These are phyloP conservation scores for Diversispora epigaea DNA, from an alignment of 192 early-diverging fungal species.

Conservation along the genomic window DNA sequence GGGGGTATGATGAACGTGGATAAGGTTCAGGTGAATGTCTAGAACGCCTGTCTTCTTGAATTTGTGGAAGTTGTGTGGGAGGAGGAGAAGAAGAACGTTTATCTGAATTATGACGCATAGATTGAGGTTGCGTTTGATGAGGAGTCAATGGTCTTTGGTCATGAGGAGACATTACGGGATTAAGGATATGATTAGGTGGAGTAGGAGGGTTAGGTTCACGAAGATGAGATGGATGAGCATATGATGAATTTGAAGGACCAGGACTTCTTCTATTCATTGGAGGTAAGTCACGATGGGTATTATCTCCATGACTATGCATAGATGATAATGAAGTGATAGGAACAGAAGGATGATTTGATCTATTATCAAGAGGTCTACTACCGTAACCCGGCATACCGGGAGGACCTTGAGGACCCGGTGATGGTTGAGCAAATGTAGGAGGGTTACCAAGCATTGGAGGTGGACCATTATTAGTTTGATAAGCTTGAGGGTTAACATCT, in stretches of 20 bases:
- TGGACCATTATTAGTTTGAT: slow-evolving; percentile 18
- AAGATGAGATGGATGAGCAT: slow-evolving; percentile 14
- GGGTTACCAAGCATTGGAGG: slow-evolving; percentile 24
- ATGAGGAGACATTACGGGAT: slow-evolving; percentile 22
- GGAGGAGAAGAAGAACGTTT: slow-evolving; percentile 24
- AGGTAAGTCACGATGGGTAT: slow-evolving; percentile 21
- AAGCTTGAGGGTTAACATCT: slow-evolving; percentile 31
- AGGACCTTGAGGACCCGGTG: slow-evolving; percentile 29
- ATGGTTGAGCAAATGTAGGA: slow-evolving; percentile 20
- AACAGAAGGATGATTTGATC: not conserved
- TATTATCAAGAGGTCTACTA: slow-evolving; percentile 7
- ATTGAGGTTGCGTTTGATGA: slow-evolving; percentile 16
- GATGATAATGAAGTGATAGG: slow-evolving; percentile 1
- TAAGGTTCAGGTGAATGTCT: slow-evolving; percentile 23
- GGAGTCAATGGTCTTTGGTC: slow-evolving; percentile 3
- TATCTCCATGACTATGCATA: slow-evolving; percentile 1
- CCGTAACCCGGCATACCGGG: slow-evolving; percentile 22
- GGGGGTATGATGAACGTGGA: not conserved
- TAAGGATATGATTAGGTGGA: slow-evolving; percentile 19
- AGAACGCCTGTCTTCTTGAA: slow-evolving; percentile 10
- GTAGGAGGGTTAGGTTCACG: slow-evolving; percentile 7
- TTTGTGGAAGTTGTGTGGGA: slow-evolving; percentile 27
- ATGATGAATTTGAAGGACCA: not conserved
- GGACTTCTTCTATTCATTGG: slow-evolving; percentile 31
- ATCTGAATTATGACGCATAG: slow-evolving; percentile 15